Conservation (phyloP, 371 early-diverging fungal species). For the Mortierella sp. region DNA sequence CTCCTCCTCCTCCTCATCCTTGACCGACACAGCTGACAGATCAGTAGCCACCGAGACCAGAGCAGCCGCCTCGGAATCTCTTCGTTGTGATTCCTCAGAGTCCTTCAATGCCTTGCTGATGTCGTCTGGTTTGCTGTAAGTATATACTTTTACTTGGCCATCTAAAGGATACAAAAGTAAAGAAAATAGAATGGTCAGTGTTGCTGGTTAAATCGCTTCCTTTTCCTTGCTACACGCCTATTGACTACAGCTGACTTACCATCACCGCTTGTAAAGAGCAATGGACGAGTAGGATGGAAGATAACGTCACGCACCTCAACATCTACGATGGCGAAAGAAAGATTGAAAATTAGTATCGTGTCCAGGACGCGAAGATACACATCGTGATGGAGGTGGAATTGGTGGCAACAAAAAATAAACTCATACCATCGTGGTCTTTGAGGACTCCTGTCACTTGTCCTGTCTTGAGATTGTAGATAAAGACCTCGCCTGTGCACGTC, state of each 20-base stretch:
- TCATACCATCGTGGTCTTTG: conserved; percentile 83
- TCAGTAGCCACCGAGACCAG: conserved; percentile 47
- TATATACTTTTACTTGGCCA: conserved; percentile 61
- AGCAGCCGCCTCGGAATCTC: conserved; percentile 40
- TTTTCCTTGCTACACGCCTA: neutral
- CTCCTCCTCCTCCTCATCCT: conserved; percentile 34
- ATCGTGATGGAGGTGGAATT: neutral
- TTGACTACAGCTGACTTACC: conserved; percentile 64
- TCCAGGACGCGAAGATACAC: neutral
- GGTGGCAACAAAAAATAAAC: neutral
- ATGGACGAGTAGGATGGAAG: conserved; percentile 86
- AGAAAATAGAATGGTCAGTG: neutral
- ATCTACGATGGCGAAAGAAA: conserved; percentile 57
- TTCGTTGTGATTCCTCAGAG: conserved; percentile 27
- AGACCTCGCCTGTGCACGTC: conserved; percentile 89
- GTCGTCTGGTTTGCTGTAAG: conserved; percentile 51
- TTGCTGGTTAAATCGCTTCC: neutral
- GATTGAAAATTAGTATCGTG: conserved; percentile 1
- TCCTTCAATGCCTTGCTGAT: conserved; percentile 36
- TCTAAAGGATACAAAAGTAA: conserved; percentile 28
- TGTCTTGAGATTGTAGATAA: conserved; percentile 81
- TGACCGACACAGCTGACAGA: conserved; percentile 51
- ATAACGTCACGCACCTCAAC: conserved; percentile 94
- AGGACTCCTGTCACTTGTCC: conserved; percentile 83
- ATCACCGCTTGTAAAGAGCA: conserved; percentile 89